Base-by-base conservation (phyloP, 148 eudicot species). In the Polygonum aviculare region DNA sequence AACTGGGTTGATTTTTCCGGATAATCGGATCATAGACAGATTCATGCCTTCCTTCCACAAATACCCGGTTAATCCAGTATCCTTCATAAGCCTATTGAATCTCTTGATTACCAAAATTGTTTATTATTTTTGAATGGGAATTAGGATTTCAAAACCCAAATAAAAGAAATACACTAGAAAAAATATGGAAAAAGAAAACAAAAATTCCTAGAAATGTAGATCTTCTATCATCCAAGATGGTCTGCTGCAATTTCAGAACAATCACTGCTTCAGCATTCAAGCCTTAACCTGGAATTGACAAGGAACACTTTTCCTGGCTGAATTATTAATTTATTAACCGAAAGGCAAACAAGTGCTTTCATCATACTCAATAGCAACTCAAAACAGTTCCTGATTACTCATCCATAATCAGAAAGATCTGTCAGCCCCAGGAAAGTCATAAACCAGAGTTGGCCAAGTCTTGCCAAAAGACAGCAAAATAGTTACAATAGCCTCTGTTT, bases 361-460 rank as follows among this genome's bases (percentile, higher is more conserved):
- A 60, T 60, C 67, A 31, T 9, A 63, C 15, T 63, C 70, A 35
- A 35, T 63, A 63, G 18, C 18, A 67, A 67, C 72, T 67, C 8
- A 36, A 35, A 65, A 36, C 72, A 31, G 39, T 39, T 35, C 9
- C 33, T 57, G 65, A 57, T 60, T 60, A 67, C 72, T 36, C 19
- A 67, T 36, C 21, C 72, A 36, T 36, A 14, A 5, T 38, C 72
- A 36, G 10, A 26, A 7, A 35, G 38, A 38, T 12, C 33, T 8
- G 72, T 36, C 44, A 36, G 45, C 72, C 44, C 72, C 72, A 67
- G 14, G 21, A 38, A 67, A 62, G 16, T 62, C 69, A 62, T 62
- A 62, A 9, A 62, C 16, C 69, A 62, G 69, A 62, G 59, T 52
- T 15, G 59, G 59, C 16, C 19, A 52, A 52, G 59, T 52, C 59